These are phyloP conservation scores for Fusarium nurragi DNA, from an alignment of 2,329 filamentous ascomycete genomes.

Conservation along the genomic window DNA sequence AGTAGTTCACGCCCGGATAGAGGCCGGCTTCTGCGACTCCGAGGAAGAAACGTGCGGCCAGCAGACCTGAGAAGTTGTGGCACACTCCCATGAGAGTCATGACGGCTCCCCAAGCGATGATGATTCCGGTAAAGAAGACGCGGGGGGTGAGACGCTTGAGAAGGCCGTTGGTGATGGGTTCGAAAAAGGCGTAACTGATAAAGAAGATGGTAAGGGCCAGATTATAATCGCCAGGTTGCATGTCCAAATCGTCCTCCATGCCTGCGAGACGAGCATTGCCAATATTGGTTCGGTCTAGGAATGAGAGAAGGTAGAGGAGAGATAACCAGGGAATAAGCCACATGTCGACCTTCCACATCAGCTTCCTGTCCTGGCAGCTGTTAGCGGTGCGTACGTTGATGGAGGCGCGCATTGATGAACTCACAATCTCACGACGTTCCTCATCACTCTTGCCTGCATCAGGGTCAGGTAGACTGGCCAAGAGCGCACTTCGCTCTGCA, in stretches of 20 bases:
- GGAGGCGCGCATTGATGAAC: constrained; percentile 45
- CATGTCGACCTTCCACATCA: constrained; percentile 66
- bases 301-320: constrained; percentile 65
- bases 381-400: background rate
- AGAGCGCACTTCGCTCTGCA: constrained; percentile 43
- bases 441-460: constrained; percentile 70
- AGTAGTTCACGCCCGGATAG: constrained; percentile 72
- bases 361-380: constrained; percentile 53
- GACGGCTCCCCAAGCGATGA: constrained; percentile 63
- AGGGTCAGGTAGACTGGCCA: constrained; percentile 46
- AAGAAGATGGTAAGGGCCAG: constrained; percentile 70
- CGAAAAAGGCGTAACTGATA: constrained; percentile 73
- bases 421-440: constrained; percentile 68
- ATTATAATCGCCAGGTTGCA: constrained; percentile 63
- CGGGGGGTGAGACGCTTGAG: constrained; percentile 71
- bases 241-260: constrained; percentile 33
- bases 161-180: constrained; percentile 71
- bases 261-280: constrained; percentile 60
- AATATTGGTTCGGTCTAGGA: constrained; percentile 52
- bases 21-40: constrained; percentile 74
- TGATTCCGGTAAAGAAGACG: constrained; percentile 71
- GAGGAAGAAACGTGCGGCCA: constrained; percentile 64
- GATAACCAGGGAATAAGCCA: constrained; percentile 67
- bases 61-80: constrained; percentile 54
- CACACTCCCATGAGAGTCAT: constrained; percentile 62